Conservation (phyloP, 345 rosid species). For the Bruguiera sexangula region DNA sequence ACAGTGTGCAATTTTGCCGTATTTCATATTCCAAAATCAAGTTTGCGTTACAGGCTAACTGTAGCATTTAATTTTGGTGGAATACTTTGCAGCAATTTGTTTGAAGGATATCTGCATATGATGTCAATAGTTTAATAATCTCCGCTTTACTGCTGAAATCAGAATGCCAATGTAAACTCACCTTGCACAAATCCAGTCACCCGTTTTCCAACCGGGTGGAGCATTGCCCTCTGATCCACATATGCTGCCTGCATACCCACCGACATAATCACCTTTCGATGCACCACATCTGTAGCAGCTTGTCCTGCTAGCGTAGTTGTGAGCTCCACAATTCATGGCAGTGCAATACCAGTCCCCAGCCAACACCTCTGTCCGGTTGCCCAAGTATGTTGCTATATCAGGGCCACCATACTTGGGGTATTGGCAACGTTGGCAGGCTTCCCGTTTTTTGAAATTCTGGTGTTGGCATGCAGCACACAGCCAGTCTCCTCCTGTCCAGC, state of each 20-base stretch:
- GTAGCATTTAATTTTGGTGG: too few species aligned
- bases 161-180: slow-evolving; percentile 11
- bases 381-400: slow-evolving; percentile 51
- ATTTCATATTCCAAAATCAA: too few species aligned
- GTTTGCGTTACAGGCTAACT: too few species aligned
- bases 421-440: slow-evolving; percentile 65
- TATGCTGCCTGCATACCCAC: slow-evolving; percentile 3
- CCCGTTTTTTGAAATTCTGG: slow-evolving; percentile 73
- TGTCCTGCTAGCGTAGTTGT: slow-evolving; percentile 70
- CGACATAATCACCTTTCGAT: slow-evolving; percentile 38
- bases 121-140: background rate
- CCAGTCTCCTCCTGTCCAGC: slow-evolving; percentile 88
- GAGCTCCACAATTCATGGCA: slow-evolving; percentile 57
- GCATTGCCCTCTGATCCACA: slow-evolving; percentile 12
- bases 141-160: background rate
- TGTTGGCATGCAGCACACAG: slow-evolving; percentile 73
- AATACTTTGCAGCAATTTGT: too few species aligned
- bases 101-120: background rate
- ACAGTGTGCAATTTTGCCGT: too few species aligned
- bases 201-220: slow-evolving; percentile 76
- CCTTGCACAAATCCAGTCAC: slow-evolving; percentile 84
- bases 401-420: slow-evolving; percentile 77
- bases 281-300: slow-evolving; percentile 71
- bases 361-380: slow-evolving; percentile 51
- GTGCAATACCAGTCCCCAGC: slow-evolving; percentile 86